Evolutionary conservation across 371 early-diverging fungal species (phyloP), one percentile per base, ranked within the genome.

Genomic region (Nosema muscidifuracis): DNA sequence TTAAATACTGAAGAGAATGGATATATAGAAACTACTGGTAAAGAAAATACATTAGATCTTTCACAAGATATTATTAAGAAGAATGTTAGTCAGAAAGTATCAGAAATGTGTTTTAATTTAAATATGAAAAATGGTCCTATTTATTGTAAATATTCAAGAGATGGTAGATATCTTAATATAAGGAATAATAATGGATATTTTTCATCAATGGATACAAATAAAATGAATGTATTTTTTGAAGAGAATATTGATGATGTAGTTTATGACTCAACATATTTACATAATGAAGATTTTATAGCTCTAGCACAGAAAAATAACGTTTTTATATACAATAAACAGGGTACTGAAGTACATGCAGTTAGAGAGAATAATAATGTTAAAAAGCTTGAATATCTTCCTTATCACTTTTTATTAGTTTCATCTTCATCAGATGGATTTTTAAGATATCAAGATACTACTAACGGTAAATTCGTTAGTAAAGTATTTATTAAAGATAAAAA

Each of bases 201-300:
- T 64, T 90, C 93, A 10, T 87, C 90, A 0, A 89, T 95, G 77
- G 90, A 94, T 81, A 92, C 93, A 90, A 88, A 89, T 74, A 85
- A 80, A n/a, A 90, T 91, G 13, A 85, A 84, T 26, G 80, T 92
- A 51, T 86, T 84, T 38, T 89, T 89, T 80, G 98, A 97, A 77
- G 75, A 89, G 24, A 89, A 93, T 71, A 85, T 94, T 30, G 85
- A 87, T 47, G 94, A 95, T 77, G 87, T 88, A 31, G 88, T 94
- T 0, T 88, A 91, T 20, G 94, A 91, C 84, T 92, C 93, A 18
- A 71, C 40, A 33, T 71, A 55, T 62, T 66, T 95, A 28, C 94
- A 97, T 80, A 92, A 94, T 82, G 92, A 94, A 83, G 89, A 87
- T n/a, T 84, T 94, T 86, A 90, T 92, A 81, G 97, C 97, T 2